Conservation (phyloP, 2,329 filamentous ascomycete genomes). For the Aspergillus sp. region DNA sequence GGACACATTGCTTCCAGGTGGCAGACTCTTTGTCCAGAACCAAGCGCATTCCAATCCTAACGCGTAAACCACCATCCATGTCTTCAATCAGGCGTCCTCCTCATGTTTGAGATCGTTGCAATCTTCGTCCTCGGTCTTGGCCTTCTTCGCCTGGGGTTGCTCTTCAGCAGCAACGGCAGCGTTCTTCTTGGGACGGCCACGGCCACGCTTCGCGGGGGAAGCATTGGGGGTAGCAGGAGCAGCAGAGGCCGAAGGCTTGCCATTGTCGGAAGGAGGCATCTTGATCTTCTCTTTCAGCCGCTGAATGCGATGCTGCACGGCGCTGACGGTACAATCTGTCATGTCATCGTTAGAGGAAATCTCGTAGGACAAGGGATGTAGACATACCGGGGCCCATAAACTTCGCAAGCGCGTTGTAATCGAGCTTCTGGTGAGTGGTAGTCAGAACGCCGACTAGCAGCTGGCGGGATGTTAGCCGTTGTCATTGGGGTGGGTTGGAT, state of each 20-base stretch:
- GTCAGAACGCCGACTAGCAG: constrained; percentile 22
- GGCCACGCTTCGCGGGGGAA: not conserved
- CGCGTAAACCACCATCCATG: too few relatives aligned
- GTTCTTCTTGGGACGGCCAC: not conserved
- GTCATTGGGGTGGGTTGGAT: not conserved
- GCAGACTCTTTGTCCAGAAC: too few relatives aligned
- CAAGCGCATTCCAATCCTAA: not conserved
- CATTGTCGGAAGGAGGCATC: not conserved
- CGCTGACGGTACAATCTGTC: constrained; percentile 22
- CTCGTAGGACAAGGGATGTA: too few relatives aligned
- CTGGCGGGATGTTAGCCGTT: constrained; percentile 7
- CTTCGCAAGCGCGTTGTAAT: constrained; percentile 17
- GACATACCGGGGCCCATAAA: constrained; percentile 23
- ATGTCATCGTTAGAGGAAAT: not conserved
- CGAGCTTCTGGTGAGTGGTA: constrained; percentile 14
- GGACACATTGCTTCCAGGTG: too few relatives aligned
- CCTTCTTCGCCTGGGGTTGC: not conserved
- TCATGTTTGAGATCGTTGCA: not conserved
- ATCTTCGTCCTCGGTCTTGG: constrained; percentile 1
- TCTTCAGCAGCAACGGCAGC: not conserved
- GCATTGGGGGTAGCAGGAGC: not conserved
- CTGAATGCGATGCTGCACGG: constrained; percentile 22
- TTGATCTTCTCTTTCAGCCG: constrained; percentile 16
- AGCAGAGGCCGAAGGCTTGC: not conserved
- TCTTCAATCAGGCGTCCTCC: too few relatives aligned